Conservation (phyloP, 371 early-diverging fungal species). For the Mucor lusitanicus region DNA sequence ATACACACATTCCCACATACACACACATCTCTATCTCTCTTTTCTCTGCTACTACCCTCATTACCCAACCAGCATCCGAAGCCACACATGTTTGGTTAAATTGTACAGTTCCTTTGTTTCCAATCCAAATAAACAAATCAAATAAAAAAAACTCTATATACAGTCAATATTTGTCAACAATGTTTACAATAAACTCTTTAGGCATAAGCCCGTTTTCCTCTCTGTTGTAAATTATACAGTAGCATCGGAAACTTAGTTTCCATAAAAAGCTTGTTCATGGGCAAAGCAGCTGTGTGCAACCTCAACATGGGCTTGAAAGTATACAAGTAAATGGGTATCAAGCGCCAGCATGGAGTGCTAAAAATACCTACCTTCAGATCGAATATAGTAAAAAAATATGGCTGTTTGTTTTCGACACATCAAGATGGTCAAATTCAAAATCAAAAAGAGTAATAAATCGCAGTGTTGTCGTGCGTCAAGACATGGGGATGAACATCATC, state of each 20-base stretch:
- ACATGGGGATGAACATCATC: not conserved
- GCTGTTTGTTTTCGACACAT: not conserved
- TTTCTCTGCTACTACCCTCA: no score
- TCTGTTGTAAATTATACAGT: not conserved
- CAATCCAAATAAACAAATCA: not conserved
- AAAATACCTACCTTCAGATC: not conserved
- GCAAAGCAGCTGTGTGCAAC: not conserved
- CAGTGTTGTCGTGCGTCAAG: no score
- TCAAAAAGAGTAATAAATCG: not conserved
- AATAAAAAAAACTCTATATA: not conserved
- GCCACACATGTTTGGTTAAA: conserved; percentile 1
- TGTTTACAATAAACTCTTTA: not conserved
- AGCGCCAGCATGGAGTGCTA: not conserved
- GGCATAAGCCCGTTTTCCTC: not conserved
- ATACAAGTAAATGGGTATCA: not conserved
- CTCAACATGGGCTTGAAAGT: not conserved
- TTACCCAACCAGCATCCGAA: not conserved
- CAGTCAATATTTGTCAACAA: not conserved
- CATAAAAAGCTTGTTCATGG: not conserved
- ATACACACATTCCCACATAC: not conserved
- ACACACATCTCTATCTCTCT: not conserved
- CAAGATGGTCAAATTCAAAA: not conserved
- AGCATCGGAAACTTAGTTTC: not conserved
- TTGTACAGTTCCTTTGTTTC: conserved; percentile 2
- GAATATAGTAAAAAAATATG: not conserved